These are phyloP conservation scores for Boletus smithii DNA, from an alignment of 1,284 basidiomycete species.

Conservation along the genomic window DNA sequence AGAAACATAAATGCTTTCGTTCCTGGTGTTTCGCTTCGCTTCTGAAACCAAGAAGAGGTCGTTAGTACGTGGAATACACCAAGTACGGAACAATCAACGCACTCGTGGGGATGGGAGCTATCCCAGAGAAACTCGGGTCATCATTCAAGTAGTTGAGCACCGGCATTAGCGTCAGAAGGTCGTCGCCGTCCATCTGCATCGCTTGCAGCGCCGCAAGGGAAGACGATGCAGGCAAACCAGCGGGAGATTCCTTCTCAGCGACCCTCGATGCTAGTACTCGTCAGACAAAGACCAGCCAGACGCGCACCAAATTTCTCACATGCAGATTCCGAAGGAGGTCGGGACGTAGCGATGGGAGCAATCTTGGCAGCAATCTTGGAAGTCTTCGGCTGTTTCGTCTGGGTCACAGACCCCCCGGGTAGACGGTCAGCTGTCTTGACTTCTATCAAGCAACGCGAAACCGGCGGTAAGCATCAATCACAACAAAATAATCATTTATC, in stretches of 20 bases:
- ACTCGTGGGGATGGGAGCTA: not conserved
- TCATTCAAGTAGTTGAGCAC: not conserved
- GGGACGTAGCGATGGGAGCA: not conserved
- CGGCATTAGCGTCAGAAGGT: not conserved
- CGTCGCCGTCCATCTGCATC: not conserved
- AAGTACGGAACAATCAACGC: not conserved
- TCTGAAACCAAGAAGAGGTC: not conserved
- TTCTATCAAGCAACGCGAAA: constrained; percentile 1
- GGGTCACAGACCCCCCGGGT: constrained; percentile 2
- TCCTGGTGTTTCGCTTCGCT: not conserved
- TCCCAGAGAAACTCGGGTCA: not conserved
- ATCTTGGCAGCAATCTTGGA: not conserved
- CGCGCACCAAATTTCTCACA: constrained; percentile 10
- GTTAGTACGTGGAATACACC: not conserved
- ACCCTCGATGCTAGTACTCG: not conserved
- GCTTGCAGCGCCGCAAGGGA: not conserved
- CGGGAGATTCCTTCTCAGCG: not conserved
- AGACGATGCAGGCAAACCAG: not conserved
- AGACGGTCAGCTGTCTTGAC: constrained; percentile 5
- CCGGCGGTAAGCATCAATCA: constrained; percentile 7
- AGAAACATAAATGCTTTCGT: not conserved
- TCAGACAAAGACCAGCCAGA: constrained; percentile 9
- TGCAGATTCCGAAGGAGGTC: not conserved
- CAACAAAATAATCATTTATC: not conserved
- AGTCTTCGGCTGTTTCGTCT: constrained; percentile 7